These are phyloP conservation scores for Gamsiella multidivaricata DNA, from an alignment of 192 early-diverging fungal species.

Conservation along the genomic window DNA sequence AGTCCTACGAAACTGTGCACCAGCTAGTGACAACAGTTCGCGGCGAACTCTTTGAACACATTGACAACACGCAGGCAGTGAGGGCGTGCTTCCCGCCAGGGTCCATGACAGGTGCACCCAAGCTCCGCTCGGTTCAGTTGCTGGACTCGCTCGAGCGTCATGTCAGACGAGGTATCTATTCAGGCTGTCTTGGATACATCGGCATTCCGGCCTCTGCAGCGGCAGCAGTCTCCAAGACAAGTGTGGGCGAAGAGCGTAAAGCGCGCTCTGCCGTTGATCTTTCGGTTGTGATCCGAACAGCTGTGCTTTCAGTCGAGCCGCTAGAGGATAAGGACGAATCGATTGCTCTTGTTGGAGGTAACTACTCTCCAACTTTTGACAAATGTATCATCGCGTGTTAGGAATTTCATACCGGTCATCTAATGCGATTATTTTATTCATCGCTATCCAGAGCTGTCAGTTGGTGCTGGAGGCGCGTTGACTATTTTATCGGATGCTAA, in stretches of 20 bases:
- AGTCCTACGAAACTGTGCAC: constrained; percentile 91
- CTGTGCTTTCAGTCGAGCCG: constrained; percentile 60
- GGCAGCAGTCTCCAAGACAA: neutral
- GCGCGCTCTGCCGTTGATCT: constrained; percentile 31
- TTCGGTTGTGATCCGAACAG: constrained; percentile 92
- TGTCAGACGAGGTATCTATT: constrained; percentile 85
- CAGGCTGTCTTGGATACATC: constrained; percentile 91
- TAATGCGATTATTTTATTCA: neutral
- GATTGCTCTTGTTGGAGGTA: constrained; percentile 30
- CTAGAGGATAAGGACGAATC: constrained; percentile 3
- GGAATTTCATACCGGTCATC: too few species aligned
- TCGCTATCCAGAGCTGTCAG: constrained; percentile 63
- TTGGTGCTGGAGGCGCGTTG: constrained; percentile 95
- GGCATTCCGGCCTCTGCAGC: constrained; percentile 28
- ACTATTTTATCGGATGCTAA: constrained; percentile 85
- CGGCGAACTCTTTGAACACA: constrained; percentile 65
- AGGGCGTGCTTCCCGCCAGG: constrained; percentile 91
- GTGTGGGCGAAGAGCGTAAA: neutral
- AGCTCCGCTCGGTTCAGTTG: constrained; percentile 83
- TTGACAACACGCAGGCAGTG: constrained; percentile 78
- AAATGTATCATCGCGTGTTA: too few species aligned
- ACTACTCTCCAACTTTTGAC: neutral
- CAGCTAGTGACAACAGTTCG: constrained; percentile 91
- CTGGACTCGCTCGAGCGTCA: constrained; percentile 78
- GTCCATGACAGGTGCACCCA: constrained; percentile 98